A percentile compares a stretch with the other conserved stretches of the same genome.
Conservation (phyloP, 1,284 basidiomycete genomes). For the Rhodofomes roseus region DNA sequence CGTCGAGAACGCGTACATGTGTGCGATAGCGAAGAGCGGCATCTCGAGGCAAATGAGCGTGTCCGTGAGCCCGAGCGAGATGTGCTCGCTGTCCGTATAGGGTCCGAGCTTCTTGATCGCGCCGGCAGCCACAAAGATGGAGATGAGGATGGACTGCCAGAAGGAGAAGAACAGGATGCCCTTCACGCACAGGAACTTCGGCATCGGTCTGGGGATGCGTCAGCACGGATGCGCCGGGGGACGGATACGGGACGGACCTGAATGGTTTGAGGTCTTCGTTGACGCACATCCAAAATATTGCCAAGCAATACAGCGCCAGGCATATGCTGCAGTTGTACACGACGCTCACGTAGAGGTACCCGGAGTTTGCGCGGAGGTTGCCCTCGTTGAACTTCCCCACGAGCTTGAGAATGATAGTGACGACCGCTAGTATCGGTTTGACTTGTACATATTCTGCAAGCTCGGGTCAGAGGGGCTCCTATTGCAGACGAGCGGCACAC, state of each 20-base stretch:
- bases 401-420: conserved; percentile 85
- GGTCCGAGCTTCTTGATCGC: conserved; percentile 78
- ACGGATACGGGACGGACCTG: conserved; percentile 47
- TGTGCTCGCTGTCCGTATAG: conserved; percentile 87
- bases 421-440: conserved; percentile 86
- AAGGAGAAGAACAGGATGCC: conserved; percentile 98
- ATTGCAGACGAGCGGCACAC: conserved; percentile 28
- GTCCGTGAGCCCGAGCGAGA: conserved; percentile 88
- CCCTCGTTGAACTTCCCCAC: conserved; percentile 90
- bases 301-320: conserved; percentile 81
- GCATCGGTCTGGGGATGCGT: conserved; percentile 53
- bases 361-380: conserved; percentile 77
- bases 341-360: conserved; percentile 90
- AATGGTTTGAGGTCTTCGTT: conserved; percentile 85
- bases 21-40: conserved; percentile 94
- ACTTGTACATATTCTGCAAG: conserved; percentile 91
- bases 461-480: background rate
- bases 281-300: conserved; percentile 93
- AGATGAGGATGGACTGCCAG: conserved; percentile 91
- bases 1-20: conserved; percentile 85
- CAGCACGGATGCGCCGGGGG: conserved; percentile 1
- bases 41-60: conserved; percentile 94
- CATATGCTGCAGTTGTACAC: conserved; percentile 77
- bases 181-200: conserved; percentile 97
- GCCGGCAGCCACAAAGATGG: conserved; percentile 82